Percentiles rank a stretch among this genome's conserved stretches.
These are phyloP conservation scores for Kodamaea hsintzibuensis DNA, from an alignment of 805 yeast species.

Conservation along the genomic window DNA sequence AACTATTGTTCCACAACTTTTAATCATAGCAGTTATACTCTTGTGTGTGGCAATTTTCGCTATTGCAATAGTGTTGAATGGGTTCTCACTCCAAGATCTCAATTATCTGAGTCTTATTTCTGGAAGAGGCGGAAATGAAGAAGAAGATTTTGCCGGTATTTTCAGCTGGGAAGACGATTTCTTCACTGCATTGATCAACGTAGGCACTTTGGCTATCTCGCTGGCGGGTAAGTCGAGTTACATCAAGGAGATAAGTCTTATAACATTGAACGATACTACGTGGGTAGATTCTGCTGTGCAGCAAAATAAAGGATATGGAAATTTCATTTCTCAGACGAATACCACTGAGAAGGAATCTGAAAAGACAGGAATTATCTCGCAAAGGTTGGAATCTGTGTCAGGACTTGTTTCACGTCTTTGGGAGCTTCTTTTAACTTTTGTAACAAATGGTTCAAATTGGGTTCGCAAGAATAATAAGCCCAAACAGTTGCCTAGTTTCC, in stretches of 20 bases:
- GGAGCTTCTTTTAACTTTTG: neutral
- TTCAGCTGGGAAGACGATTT: conserved; percentile 60
- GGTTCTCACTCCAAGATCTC: conserved; percentile 38
- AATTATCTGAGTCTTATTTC: conserved; percentile 31
- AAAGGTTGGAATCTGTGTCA: neutral
- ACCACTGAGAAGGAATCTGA: neutral
- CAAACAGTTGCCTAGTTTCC: conserved; percentile 29
- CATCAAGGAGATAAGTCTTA: conserved; percentile 54
- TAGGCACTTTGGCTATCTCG: conserved; percentile 65
- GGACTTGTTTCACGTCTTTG: neutral
- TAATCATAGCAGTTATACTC: conserved; percentile 49
- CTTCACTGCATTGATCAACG: conserved; percentile 57
- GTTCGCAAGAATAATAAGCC: neutral
- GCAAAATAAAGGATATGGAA: conserved; percentile 18
- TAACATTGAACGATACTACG: conserved; percentile 51
- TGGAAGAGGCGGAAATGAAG: conserved; percentile 9
- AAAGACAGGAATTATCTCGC: neutral
- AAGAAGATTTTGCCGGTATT: conserved; percentile 17
- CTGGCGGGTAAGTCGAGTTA: conserved; percentile 68
- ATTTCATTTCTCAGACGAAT: neutral
- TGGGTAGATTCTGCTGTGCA: conserved; percentile 46
- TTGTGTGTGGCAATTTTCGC: conserved; percentile 56
- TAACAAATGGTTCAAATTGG: neutral
- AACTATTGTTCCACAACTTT: conserved; percentile 68
- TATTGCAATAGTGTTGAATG: conserved; percentile 59